These are phyloP conservation scores for Boletales sp. DNA, from an alignment of 768 basidiomycete genomes.

Conservation along the genomic window DNA sequence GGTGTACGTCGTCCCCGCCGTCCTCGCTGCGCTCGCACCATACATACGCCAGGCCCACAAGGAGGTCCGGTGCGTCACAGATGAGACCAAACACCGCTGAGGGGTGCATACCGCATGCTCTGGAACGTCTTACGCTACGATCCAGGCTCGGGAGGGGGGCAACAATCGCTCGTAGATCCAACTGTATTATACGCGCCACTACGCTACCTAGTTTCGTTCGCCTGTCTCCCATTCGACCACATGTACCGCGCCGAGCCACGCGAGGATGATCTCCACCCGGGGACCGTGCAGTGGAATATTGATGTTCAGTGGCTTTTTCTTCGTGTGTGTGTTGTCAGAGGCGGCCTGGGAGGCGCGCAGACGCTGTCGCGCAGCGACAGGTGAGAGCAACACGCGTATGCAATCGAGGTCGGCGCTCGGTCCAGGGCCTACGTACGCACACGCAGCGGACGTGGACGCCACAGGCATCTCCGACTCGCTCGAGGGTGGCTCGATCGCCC, in stretches of 20 bases:
- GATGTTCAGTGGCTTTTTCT: conserved; percentile 63
- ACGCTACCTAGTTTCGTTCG: conserved; percentile 16
- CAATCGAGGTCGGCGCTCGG: conserved; percentile 49
- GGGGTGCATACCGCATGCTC: no score
- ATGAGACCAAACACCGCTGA: no score
- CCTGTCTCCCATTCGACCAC: conserved; percentile 62
- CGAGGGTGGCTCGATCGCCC: conserved; percentile 42
- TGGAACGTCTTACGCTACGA: no score
- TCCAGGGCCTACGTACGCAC: no score
- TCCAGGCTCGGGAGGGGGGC: no score
- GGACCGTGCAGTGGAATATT: conserved; percentile 85
- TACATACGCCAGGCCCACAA: conserved; percentile 21
- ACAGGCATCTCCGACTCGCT: conserved; percentile 16
- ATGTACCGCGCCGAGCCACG: conserved; percentile 82
- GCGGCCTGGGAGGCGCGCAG: conserved; percentile 55
- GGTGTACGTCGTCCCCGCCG: conserved; percentile 11
- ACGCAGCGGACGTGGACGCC: conserved; percentile 23
- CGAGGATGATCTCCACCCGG: conserved; percentile 79
- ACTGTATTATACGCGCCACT: neutral
- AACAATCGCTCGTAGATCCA: neutral
- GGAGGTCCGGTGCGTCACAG: conserved; percentile 3
- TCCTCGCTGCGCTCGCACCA: conserved; percentile 19
- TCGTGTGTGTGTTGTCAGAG: conserved; percentile 32
- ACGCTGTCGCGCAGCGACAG: conserved; percentile 61
- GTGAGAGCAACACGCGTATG: conserved; percentile 68